Base-by-base conservation (phyloP, 495 filamentous ascomycete genomes). In the Penicillium argentinense region DNA sequence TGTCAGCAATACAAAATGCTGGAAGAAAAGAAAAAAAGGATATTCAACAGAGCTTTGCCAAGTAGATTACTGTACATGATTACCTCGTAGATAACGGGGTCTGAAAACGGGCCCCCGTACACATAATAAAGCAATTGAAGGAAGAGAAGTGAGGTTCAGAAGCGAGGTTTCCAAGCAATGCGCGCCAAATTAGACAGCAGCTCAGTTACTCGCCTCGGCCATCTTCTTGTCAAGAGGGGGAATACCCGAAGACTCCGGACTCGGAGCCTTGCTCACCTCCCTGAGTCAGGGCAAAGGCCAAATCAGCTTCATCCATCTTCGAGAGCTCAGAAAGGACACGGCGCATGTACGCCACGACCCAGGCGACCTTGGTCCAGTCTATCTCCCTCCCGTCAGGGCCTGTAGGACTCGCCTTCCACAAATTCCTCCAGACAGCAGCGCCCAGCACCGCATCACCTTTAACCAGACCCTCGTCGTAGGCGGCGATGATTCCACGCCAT, bases 401-500 rank as follows among this genome's bases (percentile, higher is more conserved):
- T 11, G 54, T 63, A 17, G 62, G 49, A 22, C 72, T 73, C 9
- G 80, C 88, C 70, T 89, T 88, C 71, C 87, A 96, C 29, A 97
- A 53, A 65, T 98, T 98, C 54, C 92, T 80, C 93, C 93, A 98
- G 23, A 97, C 75, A 9, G 95, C 93, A 22, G 86, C 76, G 4
- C 89, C 91, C 11, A 96, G 74, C 45, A 92, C 85, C 29, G 91
- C 85, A 62, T 97, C 91, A 1, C 87, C 87, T 60, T 84, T 88
- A 9, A 84, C 73, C 18, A 97, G 53, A 0, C 88, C 91, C 59
- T 97, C 91, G 60, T 97, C 91, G 67, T 95, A 96, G 2, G 86
- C 85, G 1, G 87, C 79, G 16, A 91, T 67, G 29, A 88, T 62
- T 11, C 92, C 93, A 12, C 93, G 82, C 86, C 91, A 98, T 69